These are phyloP conservation scores for Eucalyptus microcorys DNA, from an alignment of 345 rosid species.

Conservation along the genomic window DNA sequence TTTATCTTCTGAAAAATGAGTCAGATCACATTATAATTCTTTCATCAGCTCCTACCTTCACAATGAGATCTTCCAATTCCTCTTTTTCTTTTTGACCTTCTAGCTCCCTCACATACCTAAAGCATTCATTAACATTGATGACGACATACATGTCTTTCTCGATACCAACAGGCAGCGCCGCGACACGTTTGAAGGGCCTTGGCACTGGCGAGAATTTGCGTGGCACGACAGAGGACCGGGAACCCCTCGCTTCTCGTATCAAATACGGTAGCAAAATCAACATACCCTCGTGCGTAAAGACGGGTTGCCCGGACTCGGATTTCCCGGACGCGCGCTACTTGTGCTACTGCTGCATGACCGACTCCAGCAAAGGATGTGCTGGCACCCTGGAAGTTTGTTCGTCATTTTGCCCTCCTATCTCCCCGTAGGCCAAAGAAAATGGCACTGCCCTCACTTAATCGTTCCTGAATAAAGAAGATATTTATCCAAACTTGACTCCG, in stretches of 20 bases:
- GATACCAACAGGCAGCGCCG: background rate
- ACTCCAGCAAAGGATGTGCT: background rate
- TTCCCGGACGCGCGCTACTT: background rate
- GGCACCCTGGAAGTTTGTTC: fast-evolving
- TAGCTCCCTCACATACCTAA: too few relatives aligned
- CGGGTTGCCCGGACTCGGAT: background rate
- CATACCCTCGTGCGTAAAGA: background rate
- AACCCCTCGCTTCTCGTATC: background rate
- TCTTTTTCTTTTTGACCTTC: too few relatives aligned
- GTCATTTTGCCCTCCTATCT: background rate
- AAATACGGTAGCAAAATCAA: background rate
- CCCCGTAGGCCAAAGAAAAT: background rate
- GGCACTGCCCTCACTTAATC: background rate
- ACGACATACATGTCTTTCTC: background rate
- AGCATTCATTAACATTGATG: background rate
- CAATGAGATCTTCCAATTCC: too few relatives aligned
- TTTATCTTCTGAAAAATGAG: background rate
- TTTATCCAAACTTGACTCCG: background rate
- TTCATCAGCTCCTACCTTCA: background rate
- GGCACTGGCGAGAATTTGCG: background rate
- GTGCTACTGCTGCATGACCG: background rate
- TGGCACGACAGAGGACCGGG: background rate
- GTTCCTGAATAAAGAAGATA: background rate
- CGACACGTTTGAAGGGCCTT: background rate
- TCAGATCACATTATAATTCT: background rate